These are phyloP conservation scores for Candida maltosa DNA, from an alignment of 805 yeast genomes.

Conservation along the genomic window DNA sequence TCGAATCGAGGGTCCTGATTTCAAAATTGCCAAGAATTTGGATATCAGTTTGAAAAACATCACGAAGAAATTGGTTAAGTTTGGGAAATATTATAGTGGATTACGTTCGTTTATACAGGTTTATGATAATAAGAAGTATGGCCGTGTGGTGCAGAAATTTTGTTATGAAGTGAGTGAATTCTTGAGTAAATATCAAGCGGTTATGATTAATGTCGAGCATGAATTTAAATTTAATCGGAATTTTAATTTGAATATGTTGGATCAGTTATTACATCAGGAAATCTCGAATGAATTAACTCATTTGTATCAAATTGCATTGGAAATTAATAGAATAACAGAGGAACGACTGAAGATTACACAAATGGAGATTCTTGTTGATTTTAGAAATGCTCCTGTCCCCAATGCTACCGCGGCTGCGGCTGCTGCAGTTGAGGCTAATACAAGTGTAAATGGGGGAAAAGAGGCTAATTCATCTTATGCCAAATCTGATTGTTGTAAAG, in stretches of 20 bases:
- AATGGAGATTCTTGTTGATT: slow-evolving; percentile 21
- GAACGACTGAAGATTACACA: slow-evolving; percentile 18
- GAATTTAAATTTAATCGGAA: slow-evolving; percentile 45
- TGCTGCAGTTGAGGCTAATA: neutral
- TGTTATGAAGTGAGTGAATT: slow-evolving; percentile 52
- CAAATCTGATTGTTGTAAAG: slow-evolving; percentile 61
- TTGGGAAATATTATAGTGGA: slow-evolving; percentile 63
- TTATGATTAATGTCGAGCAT: slow-evolving; percentile 47
- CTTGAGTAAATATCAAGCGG: slow-evolving; percentile 21
- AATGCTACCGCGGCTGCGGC: slow-evolving; percentile 1
- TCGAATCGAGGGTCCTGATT: slow-evolving; percentile 69
- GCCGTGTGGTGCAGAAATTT: slow-evolving; percentile 71
- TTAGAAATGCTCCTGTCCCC: slow-evolving; percentile 38
- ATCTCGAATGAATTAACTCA: slow-evolving; percentile 41
- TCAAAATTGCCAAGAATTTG: slow-evolving; percentile 63
- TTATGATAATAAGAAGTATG: slow-evolving; percentile 56
- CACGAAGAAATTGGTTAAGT: slow-evolving; percentile 53
- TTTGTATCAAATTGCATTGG: slow-evolving; percentile 53
- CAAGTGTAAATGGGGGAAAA: slow-evolving; percentile 1
- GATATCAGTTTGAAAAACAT: slow-evolving; percentile 73
- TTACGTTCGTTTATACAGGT: slow-evolving; percentile 57
- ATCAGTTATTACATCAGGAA: slow-evolving; percentile 28
- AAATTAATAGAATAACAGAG: slow-evolving; percentile 48
- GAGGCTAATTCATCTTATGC: slow-evolving; percentile 13
- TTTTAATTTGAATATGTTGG: slow-evolving; percentile 60